Base-by-base conservation (phyloP, 2,329 filamentous ascomycete genomes). In the Aschersonia sp. region DNA sequence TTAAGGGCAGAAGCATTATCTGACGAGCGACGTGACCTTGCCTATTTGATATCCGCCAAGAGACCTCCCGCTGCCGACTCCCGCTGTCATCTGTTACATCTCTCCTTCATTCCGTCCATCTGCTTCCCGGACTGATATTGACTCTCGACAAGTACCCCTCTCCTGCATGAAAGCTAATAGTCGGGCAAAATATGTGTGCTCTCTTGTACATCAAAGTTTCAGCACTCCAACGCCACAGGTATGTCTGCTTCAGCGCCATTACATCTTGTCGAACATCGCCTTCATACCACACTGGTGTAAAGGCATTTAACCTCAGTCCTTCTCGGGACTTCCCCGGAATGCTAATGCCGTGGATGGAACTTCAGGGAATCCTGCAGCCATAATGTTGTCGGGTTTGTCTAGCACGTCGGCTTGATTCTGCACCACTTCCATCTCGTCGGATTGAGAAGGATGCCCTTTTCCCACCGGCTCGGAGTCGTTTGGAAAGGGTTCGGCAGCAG, bases 241-340 rank as follows among this genome's bases (percentile, higher is more conserved):
- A 44, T 42, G 32, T 22, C 54, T 48, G 45, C 47, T 46, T 46
- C 49, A 52, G 52, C 46, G 47, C 46, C 39, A 46, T 45, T 47
- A 45, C 30, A 37, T 47, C 47, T 49, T 4, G 32, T 55, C 66
- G 43, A 64, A 54, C 29, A 54, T 54, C 30, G 52, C 56, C 30
- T 55, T 54, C 35, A 65, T 57, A 50, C 62, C 56, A 35, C 68
- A 53, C 14, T 62, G 54, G 41, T 60, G 54, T 22, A 56, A 52
- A 30, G 50, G 55, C 7, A 59, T 56, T 35, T 64, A 54, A 44
- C 58, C 56, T 46, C 66, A 64, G 45, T 65, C 56, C 64, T 80
- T 80, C 57, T 81, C 78, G 30, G 77, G 77, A 56, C 77, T 81
- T 53, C 74, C 73, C 56, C 77, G 73, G 64, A 77, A 76, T 55